Evolutionary conservation across 2,329 filamentous ascomycete genomes (phyloP), one percentile per base, ranked within the genome.

Genomic region (Dothideomycetes sp.): DNA sequence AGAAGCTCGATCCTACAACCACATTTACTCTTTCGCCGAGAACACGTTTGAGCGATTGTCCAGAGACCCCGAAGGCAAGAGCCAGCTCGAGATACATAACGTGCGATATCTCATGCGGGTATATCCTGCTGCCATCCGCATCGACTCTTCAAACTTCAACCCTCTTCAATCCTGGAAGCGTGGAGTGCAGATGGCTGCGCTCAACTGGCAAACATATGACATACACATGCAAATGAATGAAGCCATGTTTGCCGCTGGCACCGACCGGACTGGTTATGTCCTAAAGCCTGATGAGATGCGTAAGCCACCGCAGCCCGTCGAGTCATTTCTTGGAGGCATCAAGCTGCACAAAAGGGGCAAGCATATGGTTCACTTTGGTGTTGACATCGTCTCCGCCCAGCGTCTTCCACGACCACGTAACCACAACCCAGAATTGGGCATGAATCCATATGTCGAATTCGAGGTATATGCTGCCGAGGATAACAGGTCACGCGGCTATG

Each of bases 151-250:
- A 52, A 98, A 98, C 64, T 96, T 95, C 55, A 87, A 95, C 54
- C 91, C 91, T 1, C 74, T 94, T 48, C 80, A 82, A 47, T 94
- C 91, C 58, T 98, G 91, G 91, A 80, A 89, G 37, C 80, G 86
- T 30, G 91, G 91, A 22, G 91, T 95, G 13, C 91, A 98, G 63
- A 96, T 98, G 89, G 87, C 84, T 11, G 91, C 91, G 0, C 71
- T 96, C 47, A 98, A 98, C 64, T 96, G 91, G 89, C 91, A 98
- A 64, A 96, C 88, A 0, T 95, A 93, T 55, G 91, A 96, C 57
- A 72, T 93, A 13, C 86, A 88, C 32, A 91, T 95, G 76, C 89
- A 96, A 58, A 74, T 96, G 60, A 96, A 96, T 59, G 84, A 91
- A 51, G 91, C 91, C 55, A 96, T 98, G 91, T 98, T 95, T 58